Base-by-base conservation (phyloP, 306 rosid genomes). In the Mimosa pudica region DNA sequence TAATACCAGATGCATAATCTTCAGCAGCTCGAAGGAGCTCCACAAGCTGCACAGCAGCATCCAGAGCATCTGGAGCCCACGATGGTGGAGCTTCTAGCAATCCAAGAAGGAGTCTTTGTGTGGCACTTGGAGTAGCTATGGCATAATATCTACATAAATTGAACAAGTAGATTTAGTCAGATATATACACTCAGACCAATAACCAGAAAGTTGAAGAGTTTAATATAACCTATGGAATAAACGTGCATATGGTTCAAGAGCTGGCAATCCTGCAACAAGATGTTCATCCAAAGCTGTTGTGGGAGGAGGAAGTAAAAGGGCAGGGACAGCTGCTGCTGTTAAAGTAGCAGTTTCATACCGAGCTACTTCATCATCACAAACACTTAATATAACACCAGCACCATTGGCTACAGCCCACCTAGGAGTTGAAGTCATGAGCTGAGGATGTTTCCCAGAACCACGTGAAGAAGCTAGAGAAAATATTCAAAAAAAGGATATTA, bases 61-160 rank as follows among this genome's bases (percentile, higher is more conserved):
- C 98, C 75, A 95, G 98, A 77, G 98, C 98, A 89, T 95, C 98
- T 13, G 98, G 98, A 80, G 98, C 98, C 98, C 98, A 95, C 3
- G 98, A 95, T 33, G 98, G 98, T 6, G 98, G 98, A 65, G 98
- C 98, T 89, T 95, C 98, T 72, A 95, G 83, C 79, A 95, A 97
- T 76, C 98, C 98, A 75, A 92, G 94, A 84, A 95, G 98, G 82
- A 95, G 98, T 88, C 98, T 91, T 81, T 95, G 98, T 47, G 98
- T 95, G 78, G 98, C 97, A 90, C 98, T 95, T 78, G 98, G 98
- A 81, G 98, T 95, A 77, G 98, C 98, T 91, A 95, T 91, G 77
- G 98, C 97, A 85, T 95, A 95, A 83, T 95, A 95, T 85, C 98
- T 95, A 82, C 80, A 67, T 35, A 82, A 75, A 76, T 76, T 69